These are phyloP conservation scores for Auricularia sp. DNA, from an alignment of 768 basidiomycete species.

Conservation along the genomic window DNA sequence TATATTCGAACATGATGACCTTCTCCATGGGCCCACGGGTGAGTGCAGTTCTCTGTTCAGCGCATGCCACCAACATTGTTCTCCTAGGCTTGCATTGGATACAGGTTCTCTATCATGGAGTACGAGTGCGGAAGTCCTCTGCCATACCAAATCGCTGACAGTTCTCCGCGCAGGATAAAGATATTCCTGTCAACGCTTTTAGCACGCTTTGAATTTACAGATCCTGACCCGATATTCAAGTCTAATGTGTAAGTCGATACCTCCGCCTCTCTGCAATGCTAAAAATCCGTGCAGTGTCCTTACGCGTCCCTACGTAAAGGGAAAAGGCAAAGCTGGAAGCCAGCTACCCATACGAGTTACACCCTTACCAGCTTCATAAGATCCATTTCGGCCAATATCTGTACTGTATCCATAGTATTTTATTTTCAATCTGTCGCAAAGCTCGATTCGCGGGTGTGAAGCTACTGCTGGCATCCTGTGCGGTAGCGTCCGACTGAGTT, in stretches of 20 bases:
- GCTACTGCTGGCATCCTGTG: background rate
- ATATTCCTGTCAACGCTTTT: constrained; percentile 38
- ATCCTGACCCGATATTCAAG: constrained; percentile 35
- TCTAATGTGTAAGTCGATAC: constrained; percentile 25
- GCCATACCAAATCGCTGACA: background rate
- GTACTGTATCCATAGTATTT: background rate
- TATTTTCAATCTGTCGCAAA: background rate
- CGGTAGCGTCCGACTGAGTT: background rate
- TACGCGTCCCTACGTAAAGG: constrained; percentile 38
- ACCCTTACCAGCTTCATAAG: constrained; percentile 4
- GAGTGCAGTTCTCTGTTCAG: constrained; percentile 17
- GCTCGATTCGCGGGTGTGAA: too few relatives aligned
- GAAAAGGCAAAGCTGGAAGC: constrained; percentile 30
- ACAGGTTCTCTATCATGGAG: constrained; percentile 38
- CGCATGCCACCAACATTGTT: background rate
- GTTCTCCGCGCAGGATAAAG: constrained; percentile 25
- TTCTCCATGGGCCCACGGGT: constrained; percentile 15
- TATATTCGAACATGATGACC: constrained; percentile 16
- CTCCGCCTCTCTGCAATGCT: background rate
- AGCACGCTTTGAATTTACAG: constrained; percentile 36
- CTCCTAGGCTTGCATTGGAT: constrained; percentile 35
- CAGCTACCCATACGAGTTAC: constrained; percentile 31
- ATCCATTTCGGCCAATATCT: background rate
- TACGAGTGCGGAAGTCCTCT: background rate
- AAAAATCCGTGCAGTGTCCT: constrained; percentile 21